Conservation (phyloP, 345 rosid genomes). For the Eucalyptus urophylla region DNA sequence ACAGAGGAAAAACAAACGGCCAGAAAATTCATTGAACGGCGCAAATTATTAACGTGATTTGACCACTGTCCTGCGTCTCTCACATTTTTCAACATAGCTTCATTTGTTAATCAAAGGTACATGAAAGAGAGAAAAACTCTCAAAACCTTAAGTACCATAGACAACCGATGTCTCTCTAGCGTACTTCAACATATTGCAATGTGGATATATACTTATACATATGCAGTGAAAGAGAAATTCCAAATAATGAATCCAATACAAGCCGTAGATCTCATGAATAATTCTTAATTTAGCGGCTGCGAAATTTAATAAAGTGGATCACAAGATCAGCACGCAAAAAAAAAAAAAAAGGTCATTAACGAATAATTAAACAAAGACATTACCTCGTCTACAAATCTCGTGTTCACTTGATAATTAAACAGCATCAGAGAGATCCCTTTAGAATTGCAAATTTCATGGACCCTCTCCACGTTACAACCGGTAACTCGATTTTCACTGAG, state of each 20-base stretch:
- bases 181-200: background rate
- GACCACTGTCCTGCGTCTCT: background rate
- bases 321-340: background rate
- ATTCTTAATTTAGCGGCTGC: rapidly evolving
- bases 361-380: no score
- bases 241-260: background rate
- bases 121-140: background rate
- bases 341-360: no score
- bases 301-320: no score
- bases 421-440: background rate
- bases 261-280: rapidly evolving
- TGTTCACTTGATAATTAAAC: background rate
- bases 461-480: background rate
- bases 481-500: background rate
- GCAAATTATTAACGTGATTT: background rate
- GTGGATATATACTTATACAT: background rate
- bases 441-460: background rate
- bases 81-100: background rate
- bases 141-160: background rate
- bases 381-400: no score
- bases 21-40: background rate
- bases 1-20: background rate
- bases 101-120: background rate
- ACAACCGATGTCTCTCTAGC: background rate
- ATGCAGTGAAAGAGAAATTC: background rate